Evolutionary conservation across 331 rosid genomes (phyloP).

Genomic region (Malus hybrid): DNA sequence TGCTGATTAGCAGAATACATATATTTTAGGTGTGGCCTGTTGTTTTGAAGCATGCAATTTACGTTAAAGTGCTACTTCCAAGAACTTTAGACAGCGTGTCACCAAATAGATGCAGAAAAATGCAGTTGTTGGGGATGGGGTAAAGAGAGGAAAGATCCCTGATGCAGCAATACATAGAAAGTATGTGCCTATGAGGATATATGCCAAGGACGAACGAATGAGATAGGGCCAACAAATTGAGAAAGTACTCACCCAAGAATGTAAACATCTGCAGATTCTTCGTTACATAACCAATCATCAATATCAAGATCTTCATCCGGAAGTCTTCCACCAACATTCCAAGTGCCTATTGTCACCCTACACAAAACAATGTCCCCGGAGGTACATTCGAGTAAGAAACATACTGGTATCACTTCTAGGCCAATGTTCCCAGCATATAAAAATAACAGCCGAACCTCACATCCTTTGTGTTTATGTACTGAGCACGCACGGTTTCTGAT

Average conservation of each 20-base stretch:
- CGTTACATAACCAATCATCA: conserved; percentile 73
- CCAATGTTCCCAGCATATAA: conserved; percentile 7
- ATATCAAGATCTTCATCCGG: conserved; percentile 67
- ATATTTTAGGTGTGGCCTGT: background rate
- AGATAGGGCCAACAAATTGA: background rate
- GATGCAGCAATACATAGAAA: background rate
- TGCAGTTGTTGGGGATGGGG: background rate
- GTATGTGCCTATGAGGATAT: background rate
- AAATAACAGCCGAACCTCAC: conserved; percentile 52
- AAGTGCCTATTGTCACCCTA: conserved; percentile 77
- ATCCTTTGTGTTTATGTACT: conserved; percentile 88
- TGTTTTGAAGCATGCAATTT: background rate
- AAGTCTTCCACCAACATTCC: conserved; percentile 91
- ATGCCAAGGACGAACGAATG: background rate
- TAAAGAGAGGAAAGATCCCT: background rate
- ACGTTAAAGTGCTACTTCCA: background rate
- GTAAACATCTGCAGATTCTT: conserved; percentile 75
- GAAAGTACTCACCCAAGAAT: conserved; percentile 71
- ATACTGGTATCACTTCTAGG: background rate
- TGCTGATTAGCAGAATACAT: background rate
- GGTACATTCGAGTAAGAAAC: conserved; percentile 16
- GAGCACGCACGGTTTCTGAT: conserved; percentile 91
- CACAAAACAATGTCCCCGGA: conserved; percentile 20
- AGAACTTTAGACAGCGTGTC: background rate
- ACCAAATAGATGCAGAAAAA: background rate